Base-by-base conservation (phyloP, 2,329 filamentous ascomycete species). In the Penicillium aurantiogriseum region DNA sequence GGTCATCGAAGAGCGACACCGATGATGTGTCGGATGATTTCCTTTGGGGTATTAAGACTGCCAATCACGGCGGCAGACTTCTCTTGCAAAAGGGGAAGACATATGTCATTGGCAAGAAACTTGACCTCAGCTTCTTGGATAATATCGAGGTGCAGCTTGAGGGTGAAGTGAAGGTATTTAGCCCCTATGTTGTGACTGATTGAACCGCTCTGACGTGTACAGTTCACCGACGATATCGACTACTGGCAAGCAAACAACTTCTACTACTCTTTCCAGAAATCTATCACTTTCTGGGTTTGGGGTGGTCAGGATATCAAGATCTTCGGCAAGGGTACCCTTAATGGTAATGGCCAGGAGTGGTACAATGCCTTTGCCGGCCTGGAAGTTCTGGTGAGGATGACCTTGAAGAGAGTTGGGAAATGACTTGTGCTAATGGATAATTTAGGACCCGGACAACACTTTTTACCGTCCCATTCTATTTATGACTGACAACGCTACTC, bases 251-350 rank as follows among this genome's bases (percentile, higher is more conserved):
- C 69, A 29, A 81, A 81, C 64, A 73, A 81, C 66, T 81, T 80
- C 67, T 80, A 77, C 59, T 79, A 81, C 52, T 71, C 72, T 10
- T 82, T 81, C 67, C 79, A 82, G 56, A 80, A 80, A 60, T 84
- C 80, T 3, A 82, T 86, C 54, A 83, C 83, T 55, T 87, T 86
- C 65, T 86, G 83, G 81, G 82, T 85, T 50, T 87, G 84, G 84
- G 84, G 84, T 54, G 85, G 85, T 11, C 79, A 82, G 60, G 76
- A 85, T 60, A 83, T 88, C 67, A 83, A 80, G 60, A 85, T 88
- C 62, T 83, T 79, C 55, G 85, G 85, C 43, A 76, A 79, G 13
- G 79, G 84, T 43, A 74, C 80, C 15, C 74, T 87, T 43, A 82
- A 87, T 56, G 83, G 81, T 0, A 84, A 85, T 58, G 84, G 80